Evolutionary conservation across 345 rosid genomes (phyloP).

Genomic region (Salix purpurea): DNA sequence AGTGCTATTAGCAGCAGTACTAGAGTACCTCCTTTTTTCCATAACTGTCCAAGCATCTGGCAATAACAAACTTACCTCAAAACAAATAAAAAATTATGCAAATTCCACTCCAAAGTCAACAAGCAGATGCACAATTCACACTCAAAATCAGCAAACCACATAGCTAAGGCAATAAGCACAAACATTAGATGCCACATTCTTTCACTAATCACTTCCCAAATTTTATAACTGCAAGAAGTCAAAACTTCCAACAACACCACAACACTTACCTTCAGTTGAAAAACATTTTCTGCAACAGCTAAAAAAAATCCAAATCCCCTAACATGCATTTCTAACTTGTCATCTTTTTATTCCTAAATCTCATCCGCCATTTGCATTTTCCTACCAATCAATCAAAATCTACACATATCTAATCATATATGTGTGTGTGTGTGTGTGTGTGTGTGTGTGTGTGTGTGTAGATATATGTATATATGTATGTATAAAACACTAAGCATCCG

Average conservation of each 20-base stretch:
- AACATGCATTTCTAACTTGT: neutral
- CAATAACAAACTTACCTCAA: conserved; percentile 13
- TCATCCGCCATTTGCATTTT: neutral
- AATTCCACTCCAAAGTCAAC: neutral
- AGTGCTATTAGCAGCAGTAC: conserved; percentile 20
- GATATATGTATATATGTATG: neutral
- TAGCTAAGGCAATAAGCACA: neutral
- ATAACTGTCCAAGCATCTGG: conserved; percentile 47
- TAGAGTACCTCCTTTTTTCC: conserved; percentile 33
- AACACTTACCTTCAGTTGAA: neutral
- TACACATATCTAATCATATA: no score
- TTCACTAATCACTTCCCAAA: neutral
- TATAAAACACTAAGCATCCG: neutral
- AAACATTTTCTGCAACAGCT: neutral
- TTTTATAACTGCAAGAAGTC: no score
- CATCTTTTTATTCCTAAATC: neutral
- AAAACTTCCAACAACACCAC: no score
- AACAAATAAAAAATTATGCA: neutral
- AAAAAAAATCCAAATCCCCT: neutral
- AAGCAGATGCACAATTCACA: neutral
- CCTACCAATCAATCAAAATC: neutral
- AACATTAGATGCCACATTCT: neutral
- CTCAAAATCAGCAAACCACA: neutral
- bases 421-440: no score
- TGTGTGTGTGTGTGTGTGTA: no score